Evolutionary conservation across 1,139 yeast genomes (phyloP).

Genomic region (Debaryomyces singareniensis): DNA sequence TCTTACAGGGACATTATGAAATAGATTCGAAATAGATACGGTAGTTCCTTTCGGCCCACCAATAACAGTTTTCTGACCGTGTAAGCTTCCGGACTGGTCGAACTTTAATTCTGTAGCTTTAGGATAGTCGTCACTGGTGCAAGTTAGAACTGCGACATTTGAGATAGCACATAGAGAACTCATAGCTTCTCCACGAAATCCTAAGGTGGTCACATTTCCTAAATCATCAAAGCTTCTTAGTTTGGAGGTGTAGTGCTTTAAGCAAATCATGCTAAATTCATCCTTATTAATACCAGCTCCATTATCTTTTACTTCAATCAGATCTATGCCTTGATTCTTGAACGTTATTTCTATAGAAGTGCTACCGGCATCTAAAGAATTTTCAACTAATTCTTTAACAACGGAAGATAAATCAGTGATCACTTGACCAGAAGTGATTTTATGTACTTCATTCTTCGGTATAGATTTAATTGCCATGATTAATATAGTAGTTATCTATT

Average conservation of each 20-base stretch:
- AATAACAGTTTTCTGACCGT: slow-evolving; percentile 22
- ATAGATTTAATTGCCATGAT: slow-evolving; percentile 29
- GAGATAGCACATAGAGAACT: slow-evolving; percentile 65
- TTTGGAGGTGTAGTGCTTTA: slow-evolving; percentile 80
- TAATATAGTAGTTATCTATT: background rate
- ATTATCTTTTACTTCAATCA: slow-evolving; percentile 64
- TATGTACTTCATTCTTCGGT: slow-evolving; percentile 48
- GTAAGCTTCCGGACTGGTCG: slow-evolving; percentile 46
- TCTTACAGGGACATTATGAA: slow-evolving; percentile 67
- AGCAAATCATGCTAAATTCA: slow-evolving; percentile 60
- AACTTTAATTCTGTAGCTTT: slow-evolving; percentile 50
- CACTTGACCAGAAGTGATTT: slow-evolving; percentile 89
- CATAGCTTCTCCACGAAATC: slow-evolving; percentile 84
- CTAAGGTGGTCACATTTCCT: slow-evolving; percentile 48
- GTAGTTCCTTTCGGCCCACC: slow-evolving; percentile 61
- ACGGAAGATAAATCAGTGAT: slow-evolving; percentile 72
- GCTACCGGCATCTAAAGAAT: slow-evolving; percentile 75
- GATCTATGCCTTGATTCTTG: slow-evolving; percentile 68
- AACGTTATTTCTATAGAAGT: slow-evolving; percentile 60
- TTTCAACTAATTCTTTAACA: slow-evolving; percentile 82
- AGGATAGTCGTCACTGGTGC: slow-evolving; percentile 46
- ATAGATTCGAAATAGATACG: slow-evolving; percentile 45
- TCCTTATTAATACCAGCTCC: slow-evolving; percentile 63
- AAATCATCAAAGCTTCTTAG: slow-evolving; percentile 53
- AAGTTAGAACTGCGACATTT: slow-evolving; percentile 50